A percentile compares a stretch with the other conserved stretches of the same genome.
Evolutionary conservation across 192 early-diverging fungal genomes (phyloP).

Genomic region (Umbelopsis vinacea): DNA sequence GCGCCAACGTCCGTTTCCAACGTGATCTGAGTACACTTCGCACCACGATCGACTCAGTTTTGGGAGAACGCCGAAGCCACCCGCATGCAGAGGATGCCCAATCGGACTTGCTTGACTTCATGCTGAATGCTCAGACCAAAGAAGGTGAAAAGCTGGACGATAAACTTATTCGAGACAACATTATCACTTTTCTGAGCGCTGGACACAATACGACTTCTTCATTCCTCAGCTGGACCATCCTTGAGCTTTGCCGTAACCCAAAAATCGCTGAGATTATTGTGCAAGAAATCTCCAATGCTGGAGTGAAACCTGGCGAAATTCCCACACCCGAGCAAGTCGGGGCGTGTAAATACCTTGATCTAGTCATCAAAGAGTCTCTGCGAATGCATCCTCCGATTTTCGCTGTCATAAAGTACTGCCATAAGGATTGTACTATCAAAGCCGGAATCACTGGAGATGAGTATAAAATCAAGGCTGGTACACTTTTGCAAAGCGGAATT

Average conservation of each 20-base stretch:
- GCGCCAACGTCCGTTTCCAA: conserved; percentile 47
- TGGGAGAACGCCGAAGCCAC: conserved; percentile 43
- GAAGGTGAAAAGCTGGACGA: conserved; percentile 44
- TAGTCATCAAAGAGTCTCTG: conserved; percentile 31
- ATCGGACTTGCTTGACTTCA: conserved; percentile 57
- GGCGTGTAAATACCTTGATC: conserved; percentile 24
- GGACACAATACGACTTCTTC: conserved; percentile 43
- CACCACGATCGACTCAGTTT: conserved; percentile 49
- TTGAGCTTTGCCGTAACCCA: conserved; percentile 33
- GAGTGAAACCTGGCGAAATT: conserved; percentile 19
- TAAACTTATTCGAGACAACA: conserved; percentile 60
- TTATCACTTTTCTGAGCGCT: conserved; percentile 56
- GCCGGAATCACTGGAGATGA: conserved; percentile 17
- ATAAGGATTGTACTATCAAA: conserved; percentile 31
- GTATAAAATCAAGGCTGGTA: conserved; percentile 27
- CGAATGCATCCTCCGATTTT: conserved; percentile 35
- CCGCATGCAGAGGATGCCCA: conserved; percentile 37
- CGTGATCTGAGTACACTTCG: conserved; percentile 44
- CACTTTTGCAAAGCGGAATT: background rate
- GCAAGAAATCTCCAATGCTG: conserved; percentile 33
- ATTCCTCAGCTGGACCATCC: conserved; percentile 36
- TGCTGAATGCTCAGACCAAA: conserved; percentile 52
- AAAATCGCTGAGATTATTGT: conserved; percentile 32
- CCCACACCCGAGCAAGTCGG: conserved; percentile 31
- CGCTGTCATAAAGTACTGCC: conserved; percentile 28